Evolutionary conservation across 108 stramenopile species (phyloP).

Genomic region (Mediolabrus comicus): DNA sequence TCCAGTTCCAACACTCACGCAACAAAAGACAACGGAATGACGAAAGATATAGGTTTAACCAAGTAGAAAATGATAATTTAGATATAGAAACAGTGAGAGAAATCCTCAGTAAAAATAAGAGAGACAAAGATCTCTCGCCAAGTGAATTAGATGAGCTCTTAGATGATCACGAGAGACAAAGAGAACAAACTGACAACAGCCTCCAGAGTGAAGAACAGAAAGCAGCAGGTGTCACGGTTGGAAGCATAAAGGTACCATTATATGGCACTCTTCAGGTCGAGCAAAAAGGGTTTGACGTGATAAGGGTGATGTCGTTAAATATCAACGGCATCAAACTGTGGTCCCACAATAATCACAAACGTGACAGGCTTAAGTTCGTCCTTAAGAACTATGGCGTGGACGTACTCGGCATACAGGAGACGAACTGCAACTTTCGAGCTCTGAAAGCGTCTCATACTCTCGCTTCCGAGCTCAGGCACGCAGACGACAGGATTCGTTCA

Average conservation of each 20-base stretch:
- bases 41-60: too few species aligned
- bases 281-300: background rate
- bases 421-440: background rate
- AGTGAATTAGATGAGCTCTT: background rate
- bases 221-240: too few species aligned
- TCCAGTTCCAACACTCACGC: too few species aligned
- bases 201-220: background rate
- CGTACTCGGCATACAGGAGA: background rate
- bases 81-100: background rate
- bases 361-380: background rate
- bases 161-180: background rate
- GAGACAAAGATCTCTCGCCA: too few species aligned
- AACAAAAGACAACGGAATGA: too few species aligned
- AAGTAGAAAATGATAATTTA: too few species aligned
- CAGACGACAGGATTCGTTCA: background rate
- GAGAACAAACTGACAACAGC: background rate
- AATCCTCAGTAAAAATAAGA: background rate
- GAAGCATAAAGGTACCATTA: background rate
- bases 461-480: background rate
- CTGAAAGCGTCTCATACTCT: background rate
- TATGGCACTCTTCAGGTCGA: background rate
- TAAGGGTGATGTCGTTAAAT: background rate
- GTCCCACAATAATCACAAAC: background rate
- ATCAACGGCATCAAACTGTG: background rate
- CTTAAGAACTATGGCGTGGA: background rate